These are phyloP conservation scores for Theobroma cacao DNA, from an alignment of 345 rosid species.

Conservation along the genomic window DNA sequence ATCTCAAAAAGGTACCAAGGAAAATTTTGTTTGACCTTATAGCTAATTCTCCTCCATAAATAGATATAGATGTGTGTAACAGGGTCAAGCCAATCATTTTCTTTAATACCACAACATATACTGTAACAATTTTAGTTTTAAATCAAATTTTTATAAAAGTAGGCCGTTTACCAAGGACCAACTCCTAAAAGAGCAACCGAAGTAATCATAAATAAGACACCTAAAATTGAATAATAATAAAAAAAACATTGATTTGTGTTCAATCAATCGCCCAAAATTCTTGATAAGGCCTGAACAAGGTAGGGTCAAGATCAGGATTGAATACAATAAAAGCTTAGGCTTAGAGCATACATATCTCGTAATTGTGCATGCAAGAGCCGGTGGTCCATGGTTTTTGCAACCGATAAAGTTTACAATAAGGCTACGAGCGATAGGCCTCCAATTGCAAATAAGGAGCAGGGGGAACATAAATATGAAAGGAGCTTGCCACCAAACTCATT, in stretches of 20 bases:
- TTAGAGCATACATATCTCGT: no score
- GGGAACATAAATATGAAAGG: constrained; percentile 7
- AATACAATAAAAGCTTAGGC: no score
- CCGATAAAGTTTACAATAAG: not conserved
- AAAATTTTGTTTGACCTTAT: not conserved
- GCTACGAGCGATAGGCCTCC: not conserved
- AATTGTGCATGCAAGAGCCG: not conserved
- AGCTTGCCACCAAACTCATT: constrained; percentile 20
- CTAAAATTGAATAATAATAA: not conserved
- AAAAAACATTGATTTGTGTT: not conserved
- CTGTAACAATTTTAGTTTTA: no score
- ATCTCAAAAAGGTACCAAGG: not conserved
- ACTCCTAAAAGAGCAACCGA: not conserved
- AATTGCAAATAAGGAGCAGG: not conserved
- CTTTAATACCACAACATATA: no score
- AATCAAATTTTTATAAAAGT: no score
- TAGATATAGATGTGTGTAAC: not conserved
- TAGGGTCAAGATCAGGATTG: not conserved
- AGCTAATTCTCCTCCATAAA: not conserved
- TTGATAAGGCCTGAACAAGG: not conserved
- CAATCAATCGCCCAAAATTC: not conserved
- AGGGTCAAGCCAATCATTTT: not conserved
- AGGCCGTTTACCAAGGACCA: no score
- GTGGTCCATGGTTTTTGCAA: not conserved
- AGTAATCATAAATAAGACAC: not conserved